Percentiles rank a stretch among this genome's conserved stretches.
Conservation (phyloP, 2,329 filamentous ascomycete species). For the Calycina herbarum region DNA sequence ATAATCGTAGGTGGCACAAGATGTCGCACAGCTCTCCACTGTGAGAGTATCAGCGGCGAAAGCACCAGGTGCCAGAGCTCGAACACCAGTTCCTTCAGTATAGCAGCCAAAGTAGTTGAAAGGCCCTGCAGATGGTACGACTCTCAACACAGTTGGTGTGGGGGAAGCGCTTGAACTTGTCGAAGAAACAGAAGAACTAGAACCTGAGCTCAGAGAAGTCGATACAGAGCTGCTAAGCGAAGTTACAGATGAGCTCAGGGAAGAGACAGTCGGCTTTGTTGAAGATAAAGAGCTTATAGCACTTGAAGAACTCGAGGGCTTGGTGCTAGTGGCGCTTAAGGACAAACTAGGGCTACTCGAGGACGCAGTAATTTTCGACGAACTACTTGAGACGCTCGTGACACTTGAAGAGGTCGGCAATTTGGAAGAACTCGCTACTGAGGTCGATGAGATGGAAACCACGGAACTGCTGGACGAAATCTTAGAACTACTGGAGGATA, state of each 20-base stretch:
- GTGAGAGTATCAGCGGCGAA: constrained; percentile 39
- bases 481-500: too few species aligned
- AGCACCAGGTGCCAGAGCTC: constrained; percentile 10
- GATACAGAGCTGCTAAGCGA: neutral
- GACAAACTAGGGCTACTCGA: too few species aligned
- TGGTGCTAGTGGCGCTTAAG: neutral
- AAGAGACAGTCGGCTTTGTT: neutral
- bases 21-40: constrained; percentile 46
- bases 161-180: constrained; percentile 9
- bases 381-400: neutral
- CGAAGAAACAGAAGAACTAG: constrained; percentile 9
- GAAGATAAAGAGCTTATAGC: neutral
- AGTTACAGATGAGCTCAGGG: neutral
- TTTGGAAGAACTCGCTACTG: neutral
- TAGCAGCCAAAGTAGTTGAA: constrained; percentile 15
- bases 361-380: neutral
- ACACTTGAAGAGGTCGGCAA: neutral
- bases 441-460: too few species aligned
- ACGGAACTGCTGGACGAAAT: neutral
- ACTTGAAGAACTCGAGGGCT: neutral
- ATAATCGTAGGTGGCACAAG: constrained; percentile 41
- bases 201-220: neutral
- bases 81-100: constrained; percentile 13
- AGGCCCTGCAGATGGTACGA: constrained; percentile 16
- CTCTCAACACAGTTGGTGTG: constrained; percentile 16